Evolutionary conservation across 306 rosid genomes (phyloP), one percentile per base, ranked within the genome.

Genomic region (Erythrophleum fordii): DNA sequence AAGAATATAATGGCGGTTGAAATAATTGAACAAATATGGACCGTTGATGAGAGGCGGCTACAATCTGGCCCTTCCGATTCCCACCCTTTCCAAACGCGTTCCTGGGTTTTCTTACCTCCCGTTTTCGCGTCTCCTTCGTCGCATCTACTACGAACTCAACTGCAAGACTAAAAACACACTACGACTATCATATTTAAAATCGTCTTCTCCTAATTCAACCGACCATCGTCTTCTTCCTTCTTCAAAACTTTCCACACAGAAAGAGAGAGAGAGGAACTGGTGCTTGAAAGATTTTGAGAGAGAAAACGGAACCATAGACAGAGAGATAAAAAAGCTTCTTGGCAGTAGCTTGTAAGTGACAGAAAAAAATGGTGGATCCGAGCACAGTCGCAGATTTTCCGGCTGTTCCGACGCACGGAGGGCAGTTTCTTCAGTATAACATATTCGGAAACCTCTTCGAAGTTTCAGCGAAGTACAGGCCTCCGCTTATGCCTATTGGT

Each of bases 401-500:
- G 75, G 97, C 89, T 66, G 82, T 95, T 7, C 79, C 78, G 25
- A 85, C 98, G 11, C 93, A 90, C 74, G 96, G 97, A 5, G 98
- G 99, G 22, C 96, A 85, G 78, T 95, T 82, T 76, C 78, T 90
- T 65, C 96, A 91, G 77, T 91, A 95, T 79, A 93, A 95, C 85
- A 87, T 95, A 39, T 95, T 95, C 71, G 97, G 99, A 3, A 95
- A 95, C 82, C 87, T 87, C 31, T 95, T 95, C 76, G 99, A 95
- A 77, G 89, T 93, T 85, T 84, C 99, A 29, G 46, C 83, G 6
- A 95, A 95, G 88, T 95, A 95, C 46, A 94, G 94, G 4, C 97
- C 94, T 82, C 99, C 98, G 75, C 92, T 95, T 87, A 87, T 91
- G 91, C 99, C 99, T 5, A 86, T 95, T 11, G 99, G 99, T 35